Conservation (phyloP, 176 grass and related monocot genomes). For the Eleusine coracana region DNA sequence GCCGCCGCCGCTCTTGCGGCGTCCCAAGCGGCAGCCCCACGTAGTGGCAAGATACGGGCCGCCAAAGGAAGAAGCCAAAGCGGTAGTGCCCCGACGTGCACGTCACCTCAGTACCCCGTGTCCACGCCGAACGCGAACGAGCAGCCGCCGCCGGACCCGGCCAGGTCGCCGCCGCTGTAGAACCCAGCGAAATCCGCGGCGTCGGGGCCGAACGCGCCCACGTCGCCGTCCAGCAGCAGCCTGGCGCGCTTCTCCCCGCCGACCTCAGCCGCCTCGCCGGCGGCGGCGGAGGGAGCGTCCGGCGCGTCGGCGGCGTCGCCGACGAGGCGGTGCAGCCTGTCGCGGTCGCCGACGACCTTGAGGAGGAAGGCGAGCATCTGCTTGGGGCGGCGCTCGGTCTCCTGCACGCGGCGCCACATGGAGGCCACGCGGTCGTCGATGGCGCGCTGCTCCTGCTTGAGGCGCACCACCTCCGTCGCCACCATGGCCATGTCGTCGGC, state of each 20-base stretch:
- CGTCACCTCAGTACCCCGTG: conserved; percentile 38
- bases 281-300: background rate
- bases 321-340: conserved; percentile 59
- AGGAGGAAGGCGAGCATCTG: conserved; percentile 88
- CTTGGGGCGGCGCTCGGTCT: conserved; percentile 73
- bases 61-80: background rate
- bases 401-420: conserved; percentile 84
- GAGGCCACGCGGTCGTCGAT: conserved; percentile 61
- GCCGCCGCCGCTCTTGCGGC: conserved; percentile 3
- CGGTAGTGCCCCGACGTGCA: background rate
- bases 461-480: conserved; percentile 71
- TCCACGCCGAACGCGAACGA: conserved; percentile 48
- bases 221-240: conserved; percentile 40
- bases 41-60: background rate
- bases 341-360: conserved; percentile 62
- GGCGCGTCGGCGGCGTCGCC: background rate
- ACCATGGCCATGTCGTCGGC: conserved; percentile 48
- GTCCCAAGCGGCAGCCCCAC: background rate
- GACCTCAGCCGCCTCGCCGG: background rate
- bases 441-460: conserved; percentile 75
- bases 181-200: conserved; percentile 44
- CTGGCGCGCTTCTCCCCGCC: conserved; percentile 53
- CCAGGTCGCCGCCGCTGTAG: conserved; percentile 33
- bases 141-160: conserved; percentile 20
- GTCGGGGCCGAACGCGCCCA: conserved; percentile 29